Percentiles rank a stretch among this genome's conserved stretches.
These are phyloP conservation scores for Ziziphus jujuba DNA, from an alignment of 306 rosid genomes.

Conservation along the genomic window DNA sequence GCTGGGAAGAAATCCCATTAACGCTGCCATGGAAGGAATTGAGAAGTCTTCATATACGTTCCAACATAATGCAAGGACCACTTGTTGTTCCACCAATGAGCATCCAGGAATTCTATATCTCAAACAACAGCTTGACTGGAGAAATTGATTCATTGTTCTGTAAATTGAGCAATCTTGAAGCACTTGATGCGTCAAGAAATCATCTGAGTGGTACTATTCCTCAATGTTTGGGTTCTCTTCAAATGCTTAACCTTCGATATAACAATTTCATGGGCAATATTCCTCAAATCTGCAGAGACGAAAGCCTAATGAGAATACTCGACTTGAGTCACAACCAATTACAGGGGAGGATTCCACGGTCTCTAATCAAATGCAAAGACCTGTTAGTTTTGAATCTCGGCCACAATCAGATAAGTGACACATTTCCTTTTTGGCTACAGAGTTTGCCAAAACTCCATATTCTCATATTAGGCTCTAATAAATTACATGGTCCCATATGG, in stretches of 20 bases:
- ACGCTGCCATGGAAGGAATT: neutral
- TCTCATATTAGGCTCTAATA: neutral
- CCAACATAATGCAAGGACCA: neutral
- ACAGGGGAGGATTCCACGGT: conserved; percentile 5
- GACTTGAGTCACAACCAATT: conserved; percentile 4
- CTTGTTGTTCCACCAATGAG: neutral
- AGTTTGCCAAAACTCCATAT: neutral
- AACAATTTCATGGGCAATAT: too few relatives aligned
- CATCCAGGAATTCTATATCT: neutral
- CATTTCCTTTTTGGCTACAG: conserved; percentile 8
- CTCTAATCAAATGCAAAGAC: neutral
- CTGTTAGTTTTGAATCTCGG: conserved; percentile 3
- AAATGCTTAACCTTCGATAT: too few relatives aligned
- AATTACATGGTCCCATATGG: conserved; percentile 11
- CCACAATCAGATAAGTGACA: neutral
- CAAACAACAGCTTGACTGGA: conserved; percentile 1
- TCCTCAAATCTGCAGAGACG: neutral
- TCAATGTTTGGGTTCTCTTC: too few relatives aligned
- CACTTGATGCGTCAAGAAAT: neutral
- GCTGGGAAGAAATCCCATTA: neutral
- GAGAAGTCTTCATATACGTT: neutral
- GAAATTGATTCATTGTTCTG: neutral
- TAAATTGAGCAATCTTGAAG: neutral
- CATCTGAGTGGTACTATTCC: neutral
- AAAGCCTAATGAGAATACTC: neutral